phyloP scores from a whole-genome alignment of 2,329 filamentous ascomycete species.

The Aphanocladium album region DNA sequence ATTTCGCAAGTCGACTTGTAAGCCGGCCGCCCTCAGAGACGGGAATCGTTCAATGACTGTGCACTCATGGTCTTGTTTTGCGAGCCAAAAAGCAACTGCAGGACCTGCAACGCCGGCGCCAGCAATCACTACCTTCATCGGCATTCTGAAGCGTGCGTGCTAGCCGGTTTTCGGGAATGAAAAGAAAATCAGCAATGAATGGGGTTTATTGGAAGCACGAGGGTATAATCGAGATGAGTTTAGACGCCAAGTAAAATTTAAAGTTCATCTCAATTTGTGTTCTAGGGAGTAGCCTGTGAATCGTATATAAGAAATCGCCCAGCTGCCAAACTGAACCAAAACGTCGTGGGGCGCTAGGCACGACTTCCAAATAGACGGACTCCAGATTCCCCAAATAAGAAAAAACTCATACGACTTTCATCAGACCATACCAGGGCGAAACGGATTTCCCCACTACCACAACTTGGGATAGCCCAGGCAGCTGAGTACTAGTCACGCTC shows the following conservation, averaged over 20 bases:
- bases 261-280: no score
- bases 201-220: no score
- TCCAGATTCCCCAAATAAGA: not conserved
- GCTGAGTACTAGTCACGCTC: not conserved
- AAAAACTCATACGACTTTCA: slow-evolving; percentile 9
- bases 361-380: not conserved
- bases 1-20: slow-evolving; percentile 39
- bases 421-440: not conserved
- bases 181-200: no score
- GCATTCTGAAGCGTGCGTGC: not conserved
- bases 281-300: not conserved
- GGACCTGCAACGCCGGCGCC: slow-evolving; percentile 11
- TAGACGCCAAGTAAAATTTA: no score
- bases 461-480: not conserved
- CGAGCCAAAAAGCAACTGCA: slow-evolving; percentile 10
- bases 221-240: no score
- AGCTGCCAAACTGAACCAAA: not conserved
- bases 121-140: slow-evolving; percentile 10
- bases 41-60: slow-evolving; percentile 35
- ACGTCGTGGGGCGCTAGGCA: not conserved
- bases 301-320: not conserved
- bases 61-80: slow-evolving; percentile 4
- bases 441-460: not conserved
- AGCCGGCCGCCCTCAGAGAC: slow-evolving; percentile 30
- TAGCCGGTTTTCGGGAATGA: no score